These are phyloP conservation scores for Dysphania ambrosioides DNA, from an alignment of 148 eudicot genomes.

Conservation along the genomic window DNA sequence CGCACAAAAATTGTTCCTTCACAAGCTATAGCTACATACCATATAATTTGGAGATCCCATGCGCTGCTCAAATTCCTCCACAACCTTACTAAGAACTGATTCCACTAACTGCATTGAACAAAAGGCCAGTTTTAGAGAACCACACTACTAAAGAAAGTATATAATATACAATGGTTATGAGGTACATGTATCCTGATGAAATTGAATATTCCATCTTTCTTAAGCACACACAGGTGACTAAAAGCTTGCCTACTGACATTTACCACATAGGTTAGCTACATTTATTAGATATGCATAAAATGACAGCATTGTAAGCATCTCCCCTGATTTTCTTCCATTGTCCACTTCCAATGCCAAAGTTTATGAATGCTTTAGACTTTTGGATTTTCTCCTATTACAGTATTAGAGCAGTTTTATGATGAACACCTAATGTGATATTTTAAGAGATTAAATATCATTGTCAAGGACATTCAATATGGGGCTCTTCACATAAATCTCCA, in stretches of 20 bases:
- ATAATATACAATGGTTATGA: background rate
- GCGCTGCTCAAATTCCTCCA: slow-evolving; percentile 87
- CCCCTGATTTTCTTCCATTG: background rate
- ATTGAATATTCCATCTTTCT: background rate
- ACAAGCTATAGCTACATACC: slow-evolving; percentile 38
- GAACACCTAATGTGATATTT: background rate
- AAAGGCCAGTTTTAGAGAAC: slow-evolving; percentile 9
- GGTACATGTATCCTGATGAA: background rate
- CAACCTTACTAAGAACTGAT: slow-evolving; percentile 74
- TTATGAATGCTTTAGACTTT: background rate
- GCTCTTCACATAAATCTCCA: background rate
- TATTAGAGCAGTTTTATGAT: background rate
- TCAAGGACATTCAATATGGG: background rate
- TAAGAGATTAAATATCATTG: background rate
- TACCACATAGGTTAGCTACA: background rate
- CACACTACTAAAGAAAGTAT: background rate
- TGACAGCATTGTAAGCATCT: background rate
- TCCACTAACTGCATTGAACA: slow-evolving; percentile 67
- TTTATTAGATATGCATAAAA: background rate
- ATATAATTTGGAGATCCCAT: slow-evolving; percentile 46
- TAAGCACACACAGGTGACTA: background rate
- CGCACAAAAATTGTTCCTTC: background rate
- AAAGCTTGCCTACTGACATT: background rate
- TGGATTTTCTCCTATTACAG: background rate
- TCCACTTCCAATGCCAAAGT: background rate